phyloP scores from a whole-genome alignment of 2,329 filamentous ascomycete genomes.

The Zelopaecilomyces penicillatus region DNA sequence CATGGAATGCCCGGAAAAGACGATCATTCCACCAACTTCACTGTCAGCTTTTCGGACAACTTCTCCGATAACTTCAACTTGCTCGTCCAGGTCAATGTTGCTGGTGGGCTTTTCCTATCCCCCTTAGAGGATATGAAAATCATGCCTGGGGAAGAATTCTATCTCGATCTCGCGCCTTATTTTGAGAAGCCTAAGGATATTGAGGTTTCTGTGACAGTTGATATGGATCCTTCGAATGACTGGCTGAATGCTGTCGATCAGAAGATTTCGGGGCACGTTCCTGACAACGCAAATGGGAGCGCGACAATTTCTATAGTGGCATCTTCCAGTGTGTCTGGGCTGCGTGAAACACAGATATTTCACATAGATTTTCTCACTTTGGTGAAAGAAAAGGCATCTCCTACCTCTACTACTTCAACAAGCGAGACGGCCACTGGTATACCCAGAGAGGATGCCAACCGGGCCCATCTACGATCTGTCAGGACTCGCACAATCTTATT shows the following conservation, averaged over 20 bases:
- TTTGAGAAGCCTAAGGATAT: slow-evolving; percentile 32
- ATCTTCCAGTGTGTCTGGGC: slow-evolving; percentile 23
- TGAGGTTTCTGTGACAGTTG: slow-evolving; percentile 22
- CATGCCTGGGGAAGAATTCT: slow-evolving; percentile 32
- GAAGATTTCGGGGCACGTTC: slow-evolving; percentile 33
- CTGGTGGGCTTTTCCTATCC: slow-evolving; percentile 31
- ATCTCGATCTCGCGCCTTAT: slow-evolving; percentile 34
- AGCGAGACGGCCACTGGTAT: slow-evolving; percentile 10
- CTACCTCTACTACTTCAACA: no score
- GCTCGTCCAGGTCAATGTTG: slow-evolving; percentile 34
- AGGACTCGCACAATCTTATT: slow-evolving; percentile 30
- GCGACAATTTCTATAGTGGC: slow-evolving; percentile 24
- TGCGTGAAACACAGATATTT: slow-evolving; percentile 30
- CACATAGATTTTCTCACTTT: slow-evolving; percentile 25
- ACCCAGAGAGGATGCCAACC: slow-evolving; percentile 7
- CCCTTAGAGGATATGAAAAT: slow-evolving; percentile 31
- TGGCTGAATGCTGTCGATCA: slow-evolving; percentile 36
- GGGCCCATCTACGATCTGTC: slow-evolving; percentile 14
- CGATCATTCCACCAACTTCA: slow-evolving; percentile 53
- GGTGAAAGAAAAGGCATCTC: slow-evolving; percentile 7
- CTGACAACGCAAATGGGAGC: slow-evolving; percentile 24
- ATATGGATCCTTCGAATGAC: slow-evolving; percentile 25
- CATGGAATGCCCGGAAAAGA: slow-evolving; percentile 55
- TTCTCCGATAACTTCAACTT: slow-evolving; percentile 52
- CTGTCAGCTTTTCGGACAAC: slow-evolving; percentile 49